phyloP scores from a whole-genome alignment of 768 basidiomycete species.

The Rubroboletus pulcherrimus region DNA sequence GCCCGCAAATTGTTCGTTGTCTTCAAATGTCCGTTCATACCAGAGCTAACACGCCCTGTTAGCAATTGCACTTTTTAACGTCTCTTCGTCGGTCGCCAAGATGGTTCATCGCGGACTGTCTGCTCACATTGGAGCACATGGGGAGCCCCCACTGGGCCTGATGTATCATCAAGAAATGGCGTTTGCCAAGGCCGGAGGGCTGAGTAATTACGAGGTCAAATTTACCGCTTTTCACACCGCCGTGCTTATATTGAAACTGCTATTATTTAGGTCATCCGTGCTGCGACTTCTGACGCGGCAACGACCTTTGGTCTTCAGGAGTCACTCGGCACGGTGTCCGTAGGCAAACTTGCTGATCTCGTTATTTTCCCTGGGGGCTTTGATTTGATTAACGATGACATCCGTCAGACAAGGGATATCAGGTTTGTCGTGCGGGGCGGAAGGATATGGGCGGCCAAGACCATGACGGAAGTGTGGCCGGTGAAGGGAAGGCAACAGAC shows the following conservation, averaged over 20 bases:
- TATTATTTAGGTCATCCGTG: constrained; percentile 51
- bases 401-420: constrained; percentile 48
- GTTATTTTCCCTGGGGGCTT: constrained; percentile 60
- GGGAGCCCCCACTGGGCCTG: constrained; percentile 66
- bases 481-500: constrained; percentile 49
- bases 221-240: not conserved
- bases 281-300: constrained; percentile 66
- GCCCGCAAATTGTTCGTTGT: constrained; percentile 51
- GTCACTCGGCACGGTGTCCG: constrained; percentile 60
- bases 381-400: constrained; percentile 52
- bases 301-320: constrained; percentile 57
- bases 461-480: constrained; percentile 74
- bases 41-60: not conserved
- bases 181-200: constrained; percentile 58
- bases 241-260: not conserved
- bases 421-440: constrained; percentile 61
- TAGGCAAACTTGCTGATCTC: constrained; percentile 70
- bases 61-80: constrained; percentile 69
- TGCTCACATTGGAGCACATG: constrained; percentile 71
- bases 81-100: constrained; percentile 61
- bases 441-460: constrained; percentile 64
- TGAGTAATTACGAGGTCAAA: constrained; percentile 65
- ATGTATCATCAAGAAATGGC: constrained; percentile 77
- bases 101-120: constrained; percentile 63
- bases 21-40: not conserved